Conservation (phyloP, 1,139 yeast genomes). For the Scheffersomyces segobiensis region DNA sequence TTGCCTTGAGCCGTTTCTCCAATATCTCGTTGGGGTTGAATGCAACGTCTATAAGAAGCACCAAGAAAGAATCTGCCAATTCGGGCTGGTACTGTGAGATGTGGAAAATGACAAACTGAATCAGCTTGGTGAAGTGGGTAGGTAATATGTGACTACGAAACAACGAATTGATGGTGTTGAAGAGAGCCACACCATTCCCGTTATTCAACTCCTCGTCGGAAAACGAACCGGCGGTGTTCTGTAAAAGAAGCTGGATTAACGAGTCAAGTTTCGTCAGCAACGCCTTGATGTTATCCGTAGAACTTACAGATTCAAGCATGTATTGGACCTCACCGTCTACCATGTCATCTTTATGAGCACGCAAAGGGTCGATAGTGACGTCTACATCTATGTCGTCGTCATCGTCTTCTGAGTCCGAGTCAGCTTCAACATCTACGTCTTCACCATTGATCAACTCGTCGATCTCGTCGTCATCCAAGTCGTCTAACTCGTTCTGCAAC, state of each 20-base stretch:
- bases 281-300: conserved; percentile 54
- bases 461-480: conserved; percentile 72
- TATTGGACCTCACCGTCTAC: conserved; percentile 45
- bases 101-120: conserved; percentile 82
- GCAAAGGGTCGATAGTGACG: conserved; percentile 10
- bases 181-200: conserved; percentile 72
- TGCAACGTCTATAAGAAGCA: conserved; percentile 79
- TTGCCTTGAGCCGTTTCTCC: conserved; percentile 79
- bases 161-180: conserved; percentile 70
- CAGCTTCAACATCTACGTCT: conserved; percentile 40
- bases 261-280: conserved; percentile 71
- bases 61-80: conserved; percentile 82
- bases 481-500: conserved; percentile 83
- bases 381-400: conserved; percentile 22
- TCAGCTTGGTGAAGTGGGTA: conserved; percentile 88
- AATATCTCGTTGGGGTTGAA: conserved; percentile 65
- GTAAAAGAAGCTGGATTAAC: conserved; percentile 57
- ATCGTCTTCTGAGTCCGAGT: conserved; percentile 24
- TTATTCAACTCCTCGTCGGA: conserved; percentile 51
- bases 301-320: conserved; percentile 39
- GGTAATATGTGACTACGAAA: conserved; percentile 85
- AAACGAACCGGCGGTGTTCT: conserved; percentile 50
- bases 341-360: conserved; percentile 18
- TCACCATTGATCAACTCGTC: conserved; percentile 60
- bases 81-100: conserved; percentile 81